phyloP scores from a whole-genome alignment of 805 yeast genomes.

The Tetrapisispora nanseiensis region DNA sequence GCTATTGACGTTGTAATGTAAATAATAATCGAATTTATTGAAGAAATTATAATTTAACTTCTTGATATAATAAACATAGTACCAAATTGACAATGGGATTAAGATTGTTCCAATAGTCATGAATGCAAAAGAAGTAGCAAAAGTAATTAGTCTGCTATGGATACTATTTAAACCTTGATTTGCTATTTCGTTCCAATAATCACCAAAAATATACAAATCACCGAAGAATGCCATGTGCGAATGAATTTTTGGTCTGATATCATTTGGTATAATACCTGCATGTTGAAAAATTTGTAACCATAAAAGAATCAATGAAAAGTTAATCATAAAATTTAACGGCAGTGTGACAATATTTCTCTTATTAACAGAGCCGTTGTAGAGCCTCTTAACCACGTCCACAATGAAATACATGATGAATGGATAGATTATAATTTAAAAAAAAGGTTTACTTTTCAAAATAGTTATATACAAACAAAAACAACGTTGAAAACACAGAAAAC shows the following conservation, averaged over 20 bases:
- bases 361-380: conserved; percentile 25
- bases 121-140: conserved; percentile 12
- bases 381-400: conserved; percentile 7
- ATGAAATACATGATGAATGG: neutral
- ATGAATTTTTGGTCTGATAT: conserved; percentile 44
- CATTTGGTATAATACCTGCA: conserved; percentile 47
- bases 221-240: conserved; percentile 37
- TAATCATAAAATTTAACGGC: conserved; percentile 36
- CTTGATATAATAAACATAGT: conserved; percentile 18
- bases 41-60: conserved; percentile 13
- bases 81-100: conserved; percentile 23
- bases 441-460: too few relatives aligned
- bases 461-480: too few relatives aligned
- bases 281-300: conserved; percentile 52
- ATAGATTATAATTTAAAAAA: too few relatives aligned
- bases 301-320: conserved; percentile 42
- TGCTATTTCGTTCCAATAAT: conserved; percentile 23
- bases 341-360: conserved; percentile 32
- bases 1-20: conserved; percentile 10
- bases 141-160: conserved; percentile 7
- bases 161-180: conserved; percentile 10
- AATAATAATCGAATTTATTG: conserved; percentile 19
- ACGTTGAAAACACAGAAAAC: too few relatives aligned
- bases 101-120: conserved; percentile 7
- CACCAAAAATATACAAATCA: conserved; percentile 25